phyloP scores from a whole-genome alignment of 352 stramenopile species.

The Globisporangium emineosum region DNA sequence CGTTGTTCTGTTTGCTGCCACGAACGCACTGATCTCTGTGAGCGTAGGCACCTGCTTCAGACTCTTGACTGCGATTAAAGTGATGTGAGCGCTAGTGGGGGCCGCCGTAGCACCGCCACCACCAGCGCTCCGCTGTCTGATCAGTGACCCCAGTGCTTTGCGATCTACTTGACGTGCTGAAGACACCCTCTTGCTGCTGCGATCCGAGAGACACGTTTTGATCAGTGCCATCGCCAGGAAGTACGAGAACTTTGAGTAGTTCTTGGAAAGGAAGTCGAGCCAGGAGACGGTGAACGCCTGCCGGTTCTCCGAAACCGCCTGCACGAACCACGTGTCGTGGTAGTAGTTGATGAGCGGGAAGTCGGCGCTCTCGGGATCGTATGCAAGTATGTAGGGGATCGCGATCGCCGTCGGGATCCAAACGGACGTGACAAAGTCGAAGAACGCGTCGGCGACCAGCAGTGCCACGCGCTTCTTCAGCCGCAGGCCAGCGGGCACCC shows the following conservation, averaged over 20 bases:
- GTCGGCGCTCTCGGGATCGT: conserved; percentile 1
- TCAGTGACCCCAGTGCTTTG: neutral
- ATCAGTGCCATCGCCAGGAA: neutral
- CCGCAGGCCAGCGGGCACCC: neutral
- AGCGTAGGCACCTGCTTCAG: neutral
- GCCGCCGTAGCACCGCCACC: neutral
- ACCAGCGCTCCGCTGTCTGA: neutral
- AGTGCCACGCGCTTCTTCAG: conserved; percentile 8
- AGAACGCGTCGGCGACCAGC: conserved; percentile 5
- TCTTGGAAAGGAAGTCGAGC: conserved; percentile 11
- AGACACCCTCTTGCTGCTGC: neutral
- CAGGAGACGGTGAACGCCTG: conserved; percentile 7
- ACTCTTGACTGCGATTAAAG: neutral
- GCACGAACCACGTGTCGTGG: conserved; percentile 11
- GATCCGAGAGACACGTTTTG: conserved; percentile 1
- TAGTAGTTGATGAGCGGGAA: conserved; percentile 17
- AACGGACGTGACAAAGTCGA: conserved; percentile 6
- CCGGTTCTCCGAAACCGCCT: conserved; percentile 6
- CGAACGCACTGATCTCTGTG: neutral
- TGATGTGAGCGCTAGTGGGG: neutral
- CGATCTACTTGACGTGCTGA: neutral
- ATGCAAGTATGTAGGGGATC: conserved; percentile 5
- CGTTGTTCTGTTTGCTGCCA: neutral
- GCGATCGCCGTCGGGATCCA: conserved; percentile 5
- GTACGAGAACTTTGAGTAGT: conserved; percentile 4